A percentile compares a stretch with the other conserved stretches of the same genome.
Evolutionary conservation across 148 eudicot genomes (phyloP).

Genomic region (Beta vulgaris): DNA sequence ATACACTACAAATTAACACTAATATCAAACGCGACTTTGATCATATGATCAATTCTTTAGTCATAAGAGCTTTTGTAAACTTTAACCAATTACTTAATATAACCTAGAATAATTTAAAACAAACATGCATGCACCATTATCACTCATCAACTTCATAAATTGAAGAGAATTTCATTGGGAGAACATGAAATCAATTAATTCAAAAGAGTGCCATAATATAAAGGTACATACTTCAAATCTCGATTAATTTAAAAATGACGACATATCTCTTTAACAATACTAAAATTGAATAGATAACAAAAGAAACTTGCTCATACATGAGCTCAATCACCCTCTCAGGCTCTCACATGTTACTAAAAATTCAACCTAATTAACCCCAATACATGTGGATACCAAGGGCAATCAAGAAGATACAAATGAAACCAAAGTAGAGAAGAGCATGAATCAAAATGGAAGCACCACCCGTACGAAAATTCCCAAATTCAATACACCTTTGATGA

Average conservation of each 20-base stretch:
- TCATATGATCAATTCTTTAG: too few species aligned
- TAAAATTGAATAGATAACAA: not conserved
- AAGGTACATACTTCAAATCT: not conserved
- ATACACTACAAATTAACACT: too few species aligned
- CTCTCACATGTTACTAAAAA: too few species aligned
- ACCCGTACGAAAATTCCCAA: constrained; percentile 46
- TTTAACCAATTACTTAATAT: too few species aligned
- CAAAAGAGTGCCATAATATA: too few species aligned
- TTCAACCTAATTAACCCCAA: constrained; percentile 32
- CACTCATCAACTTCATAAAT: not conserved
- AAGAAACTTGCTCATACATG: not conserved
- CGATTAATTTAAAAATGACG: not conserved
- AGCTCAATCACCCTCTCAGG: not conserved
- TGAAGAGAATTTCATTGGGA: too few species aligned
- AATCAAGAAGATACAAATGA: constrained; percentile 46
- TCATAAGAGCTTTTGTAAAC: too few species aligned
- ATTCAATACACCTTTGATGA: constrained; percentile 40
- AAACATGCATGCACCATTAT: too few species aligned
- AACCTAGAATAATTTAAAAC: too few species aligned
- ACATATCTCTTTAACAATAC: not conserved
- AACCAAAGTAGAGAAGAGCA: constrained; percentile 47
- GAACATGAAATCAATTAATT: too few species aligned
- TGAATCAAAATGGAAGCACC: constrained; percentile 48
- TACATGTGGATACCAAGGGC: constrained; percentile 46
- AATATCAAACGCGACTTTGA: too few species aligned